Base-by-base conservation (phyloP, 441 rosid genomes). In the Erodium moschatum region DNA sequence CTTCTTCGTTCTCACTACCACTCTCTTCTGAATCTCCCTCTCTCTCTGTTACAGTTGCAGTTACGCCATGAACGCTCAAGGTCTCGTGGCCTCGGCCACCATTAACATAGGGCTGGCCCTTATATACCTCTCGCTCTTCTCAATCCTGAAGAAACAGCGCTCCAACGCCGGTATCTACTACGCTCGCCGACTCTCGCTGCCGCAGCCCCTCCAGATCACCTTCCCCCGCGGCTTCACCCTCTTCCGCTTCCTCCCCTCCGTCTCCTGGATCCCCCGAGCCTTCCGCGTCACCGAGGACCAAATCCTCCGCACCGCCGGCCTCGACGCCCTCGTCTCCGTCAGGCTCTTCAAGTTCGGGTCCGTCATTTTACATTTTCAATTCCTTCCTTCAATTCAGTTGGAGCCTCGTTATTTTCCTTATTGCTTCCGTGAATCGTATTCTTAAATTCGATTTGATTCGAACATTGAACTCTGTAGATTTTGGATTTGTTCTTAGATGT, bases 341-440 rank as follows among this genome's bases (percentile, higher is more conserved):
- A 82, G 93, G 54, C 96, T 91, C 85, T 88, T 93, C 85, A 93
- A 89, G 75, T 91, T 91, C 74, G 98, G 97, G 97, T 24, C 11
- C 3, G 71, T 60, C 1, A 46, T 50, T n/a, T n/a, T n/a, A n/a
- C 29, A 12, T 8, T 68, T 33, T 33, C 61, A 54, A 0, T 54
- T 16, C 1, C 21, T 15, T 54, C 21, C 61, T 5, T 16, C 18
- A 15, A 54, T 46, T 9, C 1, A 1, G 4, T 29, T 29, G 33
- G 33, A 29, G 33, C 33, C 33, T 29, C 33, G 33, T 29, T 29
- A n/a, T n/a, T n/a, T 24, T 24, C 27, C 27, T 24, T 0, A 24
- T 33, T 33, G 38, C 38, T 33, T 33, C 38, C 4, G 38, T 33
- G 38, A 33, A 33, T 33, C 38, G 6, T 33, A 33, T 33, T 33